phyloP scores from a whole-genome alignment of 192 early-diverging fungal species.

The Haplosporangium gracile region DNA sequence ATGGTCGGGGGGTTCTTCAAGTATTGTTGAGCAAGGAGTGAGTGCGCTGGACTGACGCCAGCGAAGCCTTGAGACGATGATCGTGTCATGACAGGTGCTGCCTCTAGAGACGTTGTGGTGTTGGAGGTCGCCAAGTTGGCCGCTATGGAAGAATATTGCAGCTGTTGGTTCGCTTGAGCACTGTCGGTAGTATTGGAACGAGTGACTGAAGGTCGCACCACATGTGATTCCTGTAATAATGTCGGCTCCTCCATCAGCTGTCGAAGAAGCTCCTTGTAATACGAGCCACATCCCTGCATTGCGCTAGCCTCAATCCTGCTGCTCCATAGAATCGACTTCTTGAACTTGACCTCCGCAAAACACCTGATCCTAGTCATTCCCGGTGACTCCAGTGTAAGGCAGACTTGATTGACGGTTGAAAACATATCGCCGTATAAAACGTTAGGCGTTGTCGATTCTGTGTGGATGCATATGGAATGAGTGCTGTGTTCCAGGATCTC shows the following conservation, averaged over 20 bases:
- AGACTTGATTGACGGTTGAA: conserved; percentile 29
- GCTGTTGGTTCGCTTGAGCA: background rate
- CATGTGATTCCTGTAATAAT: background rate
- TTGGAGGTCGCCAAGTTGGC: background rate
- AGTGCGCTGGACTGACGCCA: conserved; percentile 9
- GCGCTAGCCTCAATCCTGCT: conserved; percentile 23
- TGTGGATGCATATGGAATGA: conserved; percentile 16
- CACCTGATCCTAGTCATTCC: conserved; percentile 43
- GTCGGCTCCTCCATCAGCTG: conserved; percentile 10
- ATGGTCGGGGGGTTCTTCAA: background rate
- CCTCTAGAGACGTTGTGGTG: background rate
- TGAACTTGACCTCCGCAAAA: conserved; percentile 33
- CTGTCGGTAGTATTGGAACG: background rate
- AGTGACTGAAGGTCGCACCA: background rate
- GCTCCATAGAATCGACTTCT: conserved; percentile 32
- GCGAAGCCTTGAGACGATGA: background rate
- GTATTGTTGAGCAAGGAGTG: conserved; percentile 21
- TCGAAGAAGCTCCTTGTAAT: conserved; percentile 34
- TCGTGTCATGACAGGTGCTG: no score
- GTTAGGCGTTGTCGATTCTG: conserved; percentile 25
- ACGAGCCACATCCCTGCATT: conserved; percentile 17
- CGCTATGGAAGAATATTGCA: background rate
- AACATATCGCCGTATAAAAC: conserved; percentile 36
- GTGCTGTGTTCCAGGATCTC: conserved; percentile 12
- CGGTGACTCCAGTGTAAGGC: conserved; percentile 25